phyloP scores from a whole-genome alignment of 768 basidiomycete species.

The Leucocoprinus sp. region DNA sequence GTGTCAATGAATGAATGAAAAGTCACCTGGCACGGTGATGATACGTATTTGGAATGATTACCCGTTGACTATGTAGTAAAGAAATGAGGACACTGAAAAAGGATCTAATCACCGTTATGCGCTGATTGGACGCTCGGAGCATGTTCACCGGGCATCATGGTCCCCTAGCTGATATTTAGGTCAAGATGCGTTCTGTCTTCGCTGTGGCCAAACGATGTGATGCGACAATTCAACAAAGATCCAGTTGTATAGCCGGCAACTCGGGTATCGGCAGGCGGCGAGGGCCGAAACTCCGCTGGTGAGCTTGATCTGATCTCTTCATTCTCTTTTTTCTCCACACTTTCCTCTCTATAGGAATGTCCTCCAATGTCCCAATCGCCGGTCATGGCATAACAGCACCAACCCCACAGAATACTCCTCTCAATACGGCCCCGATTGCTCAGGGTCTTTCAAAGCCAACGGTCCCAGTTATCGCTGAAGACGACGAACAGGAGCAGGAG shows the following conservation, averaged over 20 bases:
- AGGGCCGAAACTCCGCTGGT: conserved; percentile 14
- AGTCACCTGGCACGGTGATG: no score
- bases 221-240: no score
- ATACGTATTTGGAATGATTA: not conserved
- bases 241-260: not conserved
- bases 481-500: conserved; percentile 50
- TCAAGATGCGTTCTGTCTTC: no score
- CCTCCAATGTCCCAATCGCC: conserved; percentile 59
- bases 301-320: conserved; percentile 6
- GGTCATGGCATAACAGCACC: conserved; percentile 65
- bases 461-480: conserved; percentile 82
- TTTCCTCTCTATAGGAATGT: conserved; percentile 36
- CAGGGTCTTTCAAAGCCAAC: conserved; percentile 77
- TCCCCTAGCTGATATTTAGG: not conserved
- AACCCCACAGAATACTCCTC: conserved; percentile 89
- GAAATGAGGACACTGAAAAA: conserved; percentile 2
- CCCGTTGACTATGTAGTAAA: not conserved
- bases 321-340: conserved; percentile 10
- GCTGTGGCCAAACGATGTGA: no score
- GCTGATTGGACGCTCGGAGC: not conserved
- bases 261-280: conserved; percentile 1
- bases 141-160: not conserved
- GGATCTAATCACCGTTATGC: not conserved
- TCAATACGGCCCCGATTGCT: conserved; percentile 74
- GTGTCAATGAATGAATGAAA: no score